Base-by-base conservation (phyloP, 257 asterid species). In the Agastache rugosa region DNA sequence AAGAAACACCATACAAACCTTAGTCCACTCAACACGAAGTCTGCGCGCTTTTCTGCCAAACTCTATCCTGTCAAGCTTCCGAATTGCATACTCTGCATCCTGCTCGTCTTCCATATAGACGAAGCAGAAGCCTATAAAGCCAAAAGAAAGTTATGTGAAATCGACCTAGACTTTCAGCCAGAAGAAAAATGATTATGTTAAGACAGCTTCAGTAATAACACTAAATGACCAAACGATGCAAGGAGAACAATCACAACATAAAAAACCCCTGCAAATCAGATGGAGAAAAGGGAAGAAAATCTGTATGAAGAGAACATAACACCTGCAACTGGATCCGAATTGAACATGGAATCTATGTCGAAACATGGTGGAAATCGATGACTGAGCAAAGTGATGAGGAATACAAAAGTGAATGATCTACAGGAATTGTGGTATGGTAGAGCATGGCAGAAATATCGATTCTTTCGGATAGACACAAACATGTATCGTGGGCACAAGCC, bases 31-130 rank as follows among this genome's bases (percentile, higher is more conserved):
- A 37, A 93, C 87, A 39, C 97, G 95, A 48, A 93, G 87, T 67
- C 89, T 83, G 41, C 92, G 97, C 48, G 95, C 93, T 81, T 87
- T 91, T 71, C 88, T 87, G 75, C 98, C 98, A 75, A 93, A 93
- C 78, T 92, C 97, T 59, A 86, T 82, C 79, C 92, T 79, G 83
- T 93, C 98, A 44, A 93, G 96, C 77, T 84, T 90, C 81, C 97
- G 78, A 29, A 93, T 85, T 1, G 97, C 97, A 80, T 91, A 97
- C 72, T 91, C 97, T 66, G 94, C 98, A 83, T 90, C 98, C 29
- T 89, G 90, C 73, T 91, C 98, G 68, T 93, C 98, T 81, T 90
- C 97, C 97, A 93, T 93, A 42, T 91, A 90, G 77, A 93, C 71
- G 22, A 93, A 93, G 72, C 97, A 96, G 80, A 88, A 93, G 70